Conservation (phyloP, 2,329 filamentous ascomycete genomes). For the Eutypa lata region DNA sequence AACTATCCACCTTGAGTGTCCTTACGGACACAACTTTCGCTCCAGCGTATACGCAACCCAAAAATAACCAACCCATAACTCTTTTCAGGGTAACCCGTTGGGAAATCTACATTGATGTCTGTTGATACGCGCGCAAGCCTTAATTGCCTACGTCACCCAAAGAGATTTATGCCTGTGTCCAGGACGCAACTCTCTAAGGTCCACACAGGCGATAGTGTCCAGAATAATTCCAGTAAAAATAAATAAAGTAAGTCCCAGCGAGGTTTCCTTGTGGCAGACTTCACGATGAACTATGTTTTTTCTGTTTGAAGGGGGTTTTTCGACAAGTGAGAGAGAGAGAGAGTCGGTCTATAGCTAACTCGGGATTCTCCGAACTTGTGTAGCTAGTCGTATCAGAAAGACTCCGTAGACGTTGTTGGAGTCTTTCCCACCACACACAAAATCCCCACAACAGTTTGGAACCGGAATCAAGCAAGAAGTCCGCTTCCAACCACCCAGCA, state of each 20-base stretch:
- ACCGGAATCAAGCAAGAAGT: constrained; percentile 13
- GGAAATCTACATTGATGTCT: constrained; percentile 54
- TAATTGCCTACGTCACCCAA: constrained; percentile 54
- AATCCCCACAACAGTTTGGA: neutral
- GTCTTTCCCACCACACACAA: neutral
- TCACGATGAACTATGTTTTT: no score
- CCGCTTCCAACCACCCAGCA: no score
- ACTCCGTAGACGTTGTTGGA: no score
- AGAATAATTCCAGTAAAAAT: constrained; percentile 46
- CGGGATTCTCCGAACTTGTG: no score
- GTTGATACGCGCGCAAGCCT: constrained; percentile 55
- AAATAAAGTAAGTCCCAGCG: constrained; percentile 26
- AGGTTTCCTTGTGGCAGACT: no score
- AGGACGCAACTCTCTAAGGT: constrained; percentile 52
- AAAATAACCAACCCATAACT: constrained; percentile 5
- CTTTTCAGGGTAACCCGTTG: constrained; percentile 18
- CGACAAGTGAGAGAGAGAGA: no score
- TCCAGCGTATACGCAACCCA: no score
- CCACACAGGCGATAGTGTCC: constrained; percentile 56
- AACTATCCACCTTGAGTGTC: constrained; percentile 11
- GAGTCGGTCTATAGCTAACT: no score
- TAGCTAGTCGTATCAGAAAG: no score
- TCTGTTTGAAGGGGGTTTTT: no score
- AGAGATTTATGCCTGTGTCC: constrained; percentile 55
- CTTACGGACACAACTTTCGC: constrained; percentile 5